Conservation (phyloP, 2,329 filamentous ascomycete genomes). For the Aspergillus sp. region DNA sequence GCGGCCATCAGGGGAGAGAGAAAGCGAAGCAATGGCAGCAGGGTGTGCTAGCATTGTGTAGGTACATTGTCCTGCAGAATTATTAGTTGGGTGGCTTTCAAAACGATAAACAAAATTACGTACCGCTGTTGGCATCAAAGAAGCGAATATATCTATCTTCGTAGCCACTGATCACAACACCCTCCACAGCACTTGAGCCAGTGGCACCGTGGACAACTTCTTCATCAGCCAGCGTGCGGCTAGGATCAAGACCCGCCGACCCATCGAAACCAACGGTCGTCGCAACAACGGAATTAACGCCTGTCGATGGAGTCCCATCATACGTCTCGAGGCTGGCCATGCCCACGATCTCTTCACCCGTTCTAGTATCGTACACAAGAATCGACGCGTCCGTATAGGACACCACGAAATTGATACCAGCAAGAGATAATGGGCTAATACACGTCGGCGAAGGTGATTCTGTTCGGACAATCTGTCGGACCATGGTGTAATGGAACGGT, state of each 20-base stretch:
- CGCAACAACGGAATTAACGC: constrained; percentile 88
- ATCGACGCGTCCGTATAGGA: constrained; percentile 89
- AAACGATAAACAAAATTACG: constrained; percentile 39
- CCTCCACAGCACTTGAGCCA: constrained; percentile 78
- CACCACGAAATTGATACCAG: constrained; percentile 87
- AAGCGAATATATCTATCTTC: constrained; percentile 95
- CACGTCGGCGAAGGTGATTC: constrained; percentile 78
- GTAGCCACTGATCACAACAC: constrained; percentile 92
- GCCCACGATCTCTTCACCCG: constrained; percentile 83
- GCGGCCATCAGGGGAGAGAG: constrained; percentile 85
- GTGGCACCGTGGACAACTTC: constrained; percentile 80
- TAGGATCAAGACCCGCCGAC: constrained; percentile 58
- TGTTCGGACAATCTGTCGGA: constrained; percentile 77
- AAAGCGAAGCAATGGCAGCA: constrained; percentile 85
- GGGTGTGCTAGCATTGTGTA: constrained; percentile 98
- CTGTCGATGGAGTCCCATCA: constrained; percentile 76
- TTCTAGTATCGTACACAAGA: constrained; percentile 86
- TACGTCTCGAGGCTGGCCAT: constrained; percentile 97
- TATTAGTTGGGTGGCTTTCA: constrained; percentile 18
- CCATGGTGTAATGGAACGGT: constrained; percentile 81
- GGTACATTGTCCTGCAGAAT: constrained; percentile 81
- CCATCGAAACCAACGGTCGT: constrained; percentile 79
- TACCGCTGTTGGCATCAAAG: constrained; percentile 98
- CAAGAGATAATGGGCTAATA: constrained; percentile 81
- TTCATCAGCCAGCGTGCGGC: constrained; percentile 64